Percentiles rank a stretch among this genome's conserved stretches.
Evolutionary conservation across 495 filamentous ascomycete genomes (phyloP).

Genomic region (Rusavskia elegans): DNA sequence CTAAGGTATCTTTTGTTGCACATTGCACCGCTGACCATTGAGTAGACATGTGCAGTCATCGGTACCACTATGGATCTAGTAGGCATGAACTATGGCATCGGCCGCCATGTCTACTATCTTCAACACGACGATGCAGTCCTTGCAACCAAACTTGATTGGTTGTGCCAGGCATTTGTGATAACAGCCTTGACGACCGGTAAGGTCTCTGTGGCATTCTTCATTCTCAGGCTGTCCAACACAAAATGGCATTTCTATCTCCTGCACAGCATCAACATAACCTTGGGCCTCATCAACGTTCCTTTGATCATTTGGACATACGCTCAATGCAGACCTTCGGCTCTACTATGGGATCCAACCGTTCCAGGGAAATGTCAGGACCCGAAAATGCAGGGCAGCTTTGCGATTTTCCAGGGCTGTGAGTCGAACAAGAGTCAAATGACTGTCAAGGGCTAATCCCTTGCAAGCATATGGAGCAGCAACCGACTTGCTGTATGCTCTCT

Average conservation of each 20-base stretch:
- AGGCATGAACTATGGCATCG: neutral
- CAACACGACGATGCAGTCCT: neutral
- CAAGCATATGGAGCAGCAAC: neutral
- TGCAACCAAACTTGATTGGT: neutral
- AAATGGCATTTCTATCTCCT: neutral
- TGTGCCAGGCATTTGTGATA: neutral
- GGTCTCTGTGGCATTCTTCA: neutral
- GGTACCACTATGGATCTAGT: neutral
- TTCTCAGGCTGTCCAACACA: neutral
- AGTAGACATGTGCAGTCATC: neutral
- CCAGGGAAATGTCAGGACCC: neutral
- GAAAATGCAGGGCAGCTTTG: neutral
- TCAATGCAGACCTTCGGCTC: neutral
- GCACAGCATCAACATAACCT: neutral
- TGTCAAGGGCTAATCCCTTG: neutral
- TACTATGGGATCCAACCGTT: neutral
- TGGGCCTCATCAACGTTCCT: neutral
- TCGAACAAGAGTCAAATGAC: neutral
- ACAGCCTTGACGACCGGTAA: neutral
- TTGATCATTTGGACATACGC: neutral
- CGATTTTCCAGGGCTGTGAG: neutral
- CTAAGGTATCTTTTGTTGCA: neutral
- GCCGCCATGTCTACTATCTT: neutral
- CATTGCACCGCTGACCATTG: neutral
- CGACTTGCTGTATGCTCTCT: neutral